Percentiles rank a stretch among this genome's conserved stretches.
phyloP scores from a whole-genome alignment of 2,329 filamentous ascomycete species.

The Monosporascus sp. region DNA sequence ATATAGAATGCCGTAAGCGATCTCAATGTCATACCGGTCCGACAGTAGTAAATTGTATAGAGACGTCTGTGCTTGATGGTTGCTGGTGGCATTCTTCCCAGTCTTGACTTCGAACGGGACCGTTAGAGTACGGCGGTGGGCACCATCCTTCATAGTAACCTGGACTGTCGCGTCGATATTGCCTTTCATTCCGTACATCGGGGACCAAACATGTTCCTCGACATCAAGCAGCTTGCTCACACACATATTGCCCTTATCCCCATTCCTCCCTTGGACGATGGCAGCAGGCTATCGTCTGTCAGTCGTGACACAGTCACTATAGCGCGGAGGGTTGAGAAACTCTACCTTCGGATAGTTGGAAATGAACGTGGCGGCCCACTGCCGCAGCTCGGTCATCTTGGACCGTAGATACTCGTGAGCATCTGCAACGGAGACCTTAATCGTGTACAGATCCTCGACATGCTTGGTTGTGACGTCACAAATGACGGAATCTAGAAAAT shows the following conservation, averaged over 20 bases:
- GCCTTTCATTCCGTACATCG: slow-evolving; percentile 93
- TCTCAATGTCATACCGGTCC: slow-evolving; percentile 90
- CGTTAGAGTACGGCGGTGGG: slow-evolving; percentile 64
- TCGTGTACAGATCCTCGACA: slow-evolving; percentile 83
- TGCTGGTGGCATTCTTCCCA: slow-evolving; percentile 74
- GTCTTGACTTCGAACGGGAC: slow-evolving; percentile 96
- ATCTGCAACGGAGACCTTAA: slow-evolving; percentile 67
- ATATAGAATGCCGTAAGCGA: slow-evolving; percentile 86
- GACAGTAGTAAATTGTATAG: slow-evolving; percentile 89
- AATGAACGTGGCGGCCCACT: slow-evolving; percentile 82
- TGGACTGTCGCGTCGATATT: slow-evolving; percentile 98
- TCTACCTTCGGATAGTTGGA: slow-evolving; percentile 61
- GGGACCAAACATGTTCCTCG: slow-evolving; percentile 97
- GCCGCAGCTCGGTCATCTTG: slow-evolving; percentile 75
- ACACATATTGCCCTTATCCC: slow-evolving; percentile 71
- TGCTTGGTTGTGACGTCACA: slow-evolving; percentile 67
- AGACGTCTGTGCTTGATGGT: slow-evolving; percentile 88
- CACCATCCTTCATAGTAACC: slow-evolving; percentile 69
- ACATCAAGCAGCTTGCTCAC: slow-evolving; percentile 93
- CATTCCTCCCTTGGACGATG: slow-evolving; percentile 72
- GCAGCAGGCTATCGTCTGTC: slow-evolving; percentile 52
- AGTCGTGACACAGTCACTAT: slow-evolving; percentile 22
- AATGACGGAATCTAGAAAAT: slow-evolving; percentile 63
- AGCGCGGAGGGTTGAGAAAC: not conserved
- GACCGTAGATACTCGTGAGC: slow-evolving; percentile 76